Evolutionary conservation across 352 stramenopile species (phyloP).

Genomic region (Phytophthora tentaculata): DNA sequence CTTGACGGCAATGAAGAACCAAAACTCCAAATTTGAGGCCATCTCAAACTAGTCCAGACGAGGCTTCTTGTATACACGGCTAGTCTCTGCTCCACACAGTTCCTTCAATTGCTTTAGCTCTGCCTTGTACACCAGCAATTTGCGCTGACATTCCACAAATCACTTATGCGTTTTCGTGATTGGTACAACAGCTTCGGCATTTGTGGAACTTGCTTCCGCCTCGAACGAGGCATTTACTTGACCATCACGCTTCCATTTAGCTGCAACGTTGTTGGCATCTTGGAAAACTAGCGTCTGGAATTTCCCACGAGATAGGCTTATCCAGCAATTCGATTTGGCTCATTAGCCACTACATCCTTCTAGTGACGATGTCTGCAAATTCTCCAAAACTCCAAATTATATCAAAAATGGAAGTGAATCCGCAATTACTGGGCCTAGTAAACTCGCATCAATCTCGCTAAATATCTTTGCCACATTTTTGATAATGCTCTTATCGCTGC

Average conservation of each 20-base stretch:
- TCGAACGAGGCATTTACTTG: slow-evolving; percentile 10
- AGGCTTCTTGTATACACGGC: neutral
- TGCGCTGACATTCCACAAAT: slow-evolving; percentile 1
- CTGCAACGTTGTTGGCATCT: slow-evolving; percentile 11
- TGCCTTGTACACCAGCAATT: slow-evolving; percentile 1
- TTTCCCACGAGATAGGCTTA: slow-evolving; percentile 6
- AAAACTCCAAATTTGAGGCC: too few species aligned
- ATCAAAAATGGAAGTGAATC: neutral
- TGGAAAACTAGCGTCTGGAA: slow-evolving; percentile 14
- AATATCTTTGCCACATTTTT: neutral
- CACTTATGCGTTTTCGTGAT: slow-evolving; percentile 15
- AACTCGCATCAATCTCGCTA: neutral
- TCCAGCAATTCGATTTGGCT: neutral
- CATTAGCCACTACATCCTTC: neutral
- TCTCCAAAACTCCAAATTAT: neutral
- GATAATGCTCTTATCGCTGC: too few species aligned
- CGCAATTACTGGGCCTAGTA: neutral
- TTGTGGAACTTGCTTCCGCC: slow-evolving; percentile 2
- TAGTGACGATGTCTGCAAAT: neutral
- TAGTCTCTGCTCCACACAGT: neutral
- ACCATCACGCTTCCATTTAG: slow-evolving; percentile 1
- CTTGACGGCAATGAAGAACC: too few species aligned
- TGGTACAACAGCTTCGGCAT: slow-evolving; percentile 9
- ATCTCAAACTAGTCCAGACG: slow-evolving; percentile 1
- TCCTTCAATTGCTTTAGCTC: slow-evolving; percentile 5